Conservation (phyloP, 176 grass and related monocot species). For the Pontederia paniculata region DNA sequence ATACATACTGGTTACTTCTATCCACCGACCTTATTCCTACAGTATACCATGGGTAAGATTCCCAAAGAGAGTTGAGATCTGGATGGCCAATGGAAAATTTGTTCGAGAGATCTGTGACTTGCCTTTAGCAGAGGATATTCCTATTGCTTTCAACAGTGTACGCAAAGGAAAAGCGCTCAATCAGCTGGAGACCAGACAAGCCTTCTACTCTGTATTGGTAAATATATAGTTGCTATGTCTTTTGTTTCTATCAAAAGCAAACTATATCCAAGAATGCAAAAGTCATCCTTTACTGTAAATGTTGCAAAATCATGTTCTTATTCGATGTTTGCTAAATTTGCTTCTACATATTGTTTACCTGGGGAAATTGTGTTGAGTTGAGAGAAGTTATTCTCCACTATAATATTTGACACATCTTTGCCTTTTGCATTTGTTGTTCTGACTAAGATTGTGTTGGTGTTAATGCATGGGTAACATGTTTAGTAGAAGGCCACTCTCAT, state of each 20-base stretch:
- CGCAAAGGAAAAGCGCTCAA: constrained; percentile 85
- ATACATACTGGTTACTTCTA: constrained; percentile 63
- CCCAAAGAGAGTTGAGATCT: constrained; percentile 88
- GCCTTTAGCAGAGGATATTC: constrained; percentile 95
- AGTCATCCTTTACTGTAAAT: neutral
- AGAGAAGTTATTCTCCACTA: no score
- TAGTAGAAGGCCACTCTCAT: no score
- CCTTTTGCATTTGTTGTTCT: no score
- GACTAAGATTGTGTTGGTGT: no score
- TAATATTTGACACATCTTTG: no score
- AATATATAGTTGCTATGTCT: constrained; percentile 2
- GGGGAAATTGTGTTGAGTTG: no score
- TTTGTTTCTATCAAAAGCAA: neutral
- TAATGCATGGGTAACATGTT: no score
- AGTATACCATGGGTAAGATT: constrained; percentile 81
- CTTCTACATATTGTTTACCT: no score
- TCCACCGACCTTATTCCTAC: constrained; percentile 87
- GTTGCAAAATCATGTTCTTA: no score
- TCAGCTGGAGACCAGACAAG: constrained; percentile 90
- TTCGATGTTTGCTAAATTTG: no score
- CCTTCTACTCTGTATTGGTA: constrained; percentile 91
- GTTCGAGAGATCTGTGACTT: constrained; percentile 89
- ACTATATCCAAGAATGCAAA: neutral
- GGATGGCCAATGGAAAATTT: constrained; percentile 65
- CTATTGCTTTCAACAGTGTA: constrained; percentile 76